These are phyloP conservation scores for Colletotrichum brevisporum DNA, from an alignment of 2,329 filamentous ascomycete genomes.

Conservation along the genomic window DNA sequence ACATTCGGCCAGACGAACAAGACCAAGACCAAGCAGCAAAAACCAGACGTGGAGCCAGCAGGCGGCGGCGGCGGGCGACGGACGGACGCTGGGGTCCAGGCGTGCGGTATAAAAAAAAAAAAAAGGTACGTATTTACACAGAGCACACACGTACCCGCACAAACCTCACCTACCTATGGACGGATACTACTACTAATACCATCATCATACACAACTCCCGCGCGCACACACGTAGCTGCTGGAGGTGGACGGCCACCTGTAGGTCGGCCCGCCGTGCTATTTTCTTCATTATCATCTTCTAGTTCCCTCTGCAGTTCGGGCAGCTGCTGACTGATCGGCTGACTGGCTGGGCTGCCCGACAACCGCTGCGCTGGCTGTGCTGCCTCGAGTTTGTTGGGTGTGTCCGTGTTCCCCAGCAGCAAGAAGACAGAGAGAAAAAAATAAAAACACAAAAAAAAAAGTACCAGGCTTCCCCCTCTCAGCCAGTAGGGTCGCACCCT, in stretches of 20 bases:
- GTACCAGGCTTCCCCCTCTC: slow-evolving; percentile 1
- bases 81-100: slow-evolving; percentile 18
- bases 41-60: not conserved
- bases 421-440: not conserved
- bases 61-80: slow-evolving; percentile 4
- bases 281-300: not conserved
- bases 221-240: not conserved
- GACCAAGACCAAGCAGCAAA: slow-evolving; percentile 7
- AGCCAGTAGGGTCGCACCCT: slow-evolving; percentile 35
- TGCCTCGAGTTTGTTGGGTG: slow-evolving; percentile 16
- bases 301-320: not conserved
- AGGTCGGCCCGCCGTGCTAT: not conserved
- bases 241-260: not conserved
- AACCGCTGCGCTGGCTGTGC: slow-evolving; percentile 33
- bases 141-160: no score
- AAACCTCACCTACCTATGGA: no score
- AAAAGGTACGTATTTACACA: no score
- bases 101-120: not conserved
- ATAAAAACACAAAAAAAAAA: not conserved
- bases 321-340: not conserved
- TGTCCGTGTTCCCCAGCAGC: slow-evolving; percentile 20
- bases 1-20: slow-evolving; percentile 33
- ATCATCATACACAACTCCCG: not conserved
- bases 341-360: slow-evolving; percentile 12
- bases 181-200: no score